Percentiles rank a stretch among this genome's conserved stretches.
phyloP scores from a whole-genome alignment of 768 basidiomycete species.

The Rossbeevera mucosa region DNA sequence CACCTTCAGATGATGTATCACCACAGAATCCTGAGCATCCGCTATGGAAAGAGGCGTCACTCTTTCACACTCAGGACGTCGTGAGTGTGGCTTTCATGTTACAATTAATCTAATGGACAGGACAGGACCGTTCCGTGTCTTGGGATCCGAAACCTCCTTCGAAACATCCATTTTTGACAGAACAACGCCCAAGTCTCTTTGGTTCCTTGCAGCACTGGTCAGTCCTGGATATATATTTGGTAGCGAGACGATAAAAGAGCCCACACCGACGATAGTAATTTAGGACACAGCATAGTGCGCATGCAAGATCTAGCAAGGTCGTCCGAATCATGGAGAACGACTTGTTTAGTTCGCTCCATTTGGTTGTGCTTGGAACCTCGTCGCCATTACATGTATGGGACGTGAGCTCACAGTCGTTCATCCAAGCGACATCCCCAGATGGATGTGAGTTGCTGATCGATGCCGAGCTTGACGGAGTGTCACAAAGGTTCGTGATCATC shows the following conservation, averaged over 20 bases:
- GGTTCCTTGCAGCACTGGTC: conserved; percentile 60
- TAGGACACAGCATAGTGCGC: conserved; percentile 49
- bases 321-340: conserved; percentile 45
- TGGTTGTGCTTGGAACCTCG: conserved; percentile 61
- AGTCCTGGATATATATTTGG: conserved; percentile 19
- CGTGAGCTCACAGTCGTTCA: conserved; percentile 48
- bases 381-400: conserved; percentile 69
- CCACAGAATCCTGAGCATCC: not conserved
- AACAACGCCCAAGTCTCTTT: conserved; percentile 52
- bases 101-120: conserved; percentile 1
- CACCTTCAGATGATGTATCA: not conserved
- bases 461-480: conserved; percentile 53
- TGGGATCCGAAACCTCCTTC: conserved; percentile 52
- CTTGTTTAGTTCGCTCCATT: conserved; percentile 49
- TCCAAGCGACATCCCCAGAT: conserved; percentile 37
- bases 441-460: conserved; percentile 43
- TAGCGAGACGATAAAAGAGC: not conserved
- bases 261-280: conserved; percentile 5
- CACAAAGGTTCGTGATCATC: conserved; percentile 44
- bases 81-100: conserved; percentile 13
- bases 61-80: not conserved
- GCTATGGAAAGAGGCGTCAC: conserved; percentile 19
- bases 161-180: conserved; percentile 58
- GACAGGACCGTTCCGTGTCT: conserved; percentile 48
- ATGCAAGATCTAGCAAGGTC: conserved; percentile 35